Evolutionary conservation across 371 early-diverging fungal genomes (phyloP).

Genomic region (Syncephalastrum contaminatum): DNA sequence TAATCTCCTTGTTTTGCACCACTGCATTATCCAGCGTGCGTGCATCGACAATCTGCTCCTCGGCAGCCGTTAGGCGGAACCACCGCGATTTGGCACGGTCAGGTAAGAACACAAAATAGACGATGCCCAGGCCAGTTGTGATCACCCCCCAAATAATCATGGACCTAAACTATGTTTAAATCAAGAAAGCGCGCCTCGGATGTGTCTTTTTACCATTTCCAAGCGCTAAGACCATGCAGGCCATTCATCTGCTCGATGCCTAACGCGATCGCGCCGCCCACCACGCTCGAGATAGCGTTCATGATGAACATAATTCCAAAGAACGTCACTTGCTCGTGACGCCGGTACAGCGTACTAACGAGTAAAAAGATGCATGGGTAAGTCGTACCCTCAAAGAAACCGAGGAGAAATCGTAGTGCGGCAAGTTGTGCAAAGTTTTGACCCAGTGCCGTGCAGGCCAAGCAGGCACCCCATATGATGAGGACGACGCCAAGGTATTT

Average conservation of each 20-base stretch:
- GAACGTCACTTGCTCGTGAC: constrained; percentile 26
- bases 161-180: constrained; percentile 15
- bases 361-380: constrained; percentile 22
- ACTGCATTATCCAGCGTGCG: constrained; percentile 27
- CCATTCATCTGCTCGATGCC: constrained; percentile 50
- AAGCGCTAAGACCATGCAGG: constrained; percentile 33
- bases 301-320: constrained; percentile 23
- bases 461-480: constrained; percentile 27
- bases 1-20: constrained; percentile 21
- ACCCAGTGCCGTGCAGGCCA: constrained; percentile 23
- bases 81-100: constrained; percentile 28
- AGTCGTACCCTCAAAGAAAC: constrained; percentile 25
- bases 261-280: constrained; percentile 61
- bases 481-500: constrained; percentile 32
- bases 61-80: constrained; percentile 17
- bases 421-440: constrained; percentile 32
- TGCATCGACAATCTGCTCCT: constrained; percentile 30
- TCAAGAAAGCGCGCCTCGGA: not conserved
- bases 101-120: constrained; percentile 26
- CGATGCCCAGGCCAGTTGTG: constrained; percentile 14
- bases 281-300: constrained; percentile 13
- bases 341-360: constrained; percentile 16
- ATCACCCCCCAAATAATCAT: constrained; percentile 31
- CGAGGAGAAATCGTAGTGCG: constrained; percentile 27
- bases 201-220: constrained; percentile 50